Base-by-base conservation (phyloP, 441 rosid species). In the Pelargonium citronellum region DNA sequence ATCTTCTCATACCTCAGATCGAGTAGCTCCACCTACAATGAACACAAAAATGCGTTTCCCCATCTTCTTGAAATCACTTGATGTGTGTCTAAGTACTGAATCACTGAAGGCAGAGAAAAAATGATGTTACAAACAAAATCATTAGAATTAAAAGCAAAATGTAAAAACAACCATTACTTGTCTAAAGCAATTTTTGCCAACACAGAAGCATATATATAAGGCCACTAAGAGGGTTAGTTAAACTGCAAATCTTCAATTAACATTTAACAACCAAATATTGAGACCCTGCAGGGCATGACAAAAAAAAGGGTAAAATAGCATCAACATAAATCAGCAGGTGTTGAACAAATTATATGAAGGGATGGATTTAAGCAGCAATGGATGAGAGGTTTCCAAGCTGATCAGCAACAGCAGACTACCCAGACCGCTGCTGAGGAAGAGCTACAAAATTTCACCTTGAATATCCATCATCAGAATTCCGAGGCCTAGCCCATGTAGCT, bases 401-500 rank as follows among this genome's bases (percentile, higher is more conserved):
- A 22, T 16, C 19, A 22, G 11, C 62, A 57, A 57, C 62, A 7
- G 62, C 62, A 57, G 24, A 60, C 34, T 60, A 9, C 64, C 64
- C 49, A 60, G 64, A 19, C 22, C 64, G 22, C 7, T 60, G 73
- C 67, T 80, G 17, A 10, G 62, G 62, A 17, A 17, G 17, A 55
- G 10, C 62, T 57, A 57, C 9, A 17, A 17, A 60, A 16, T 63
- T 22, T 55, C 74, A 89, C 98, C 99, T 91, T 74, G 99, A 91
- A 81, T 88, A 88, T 7, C 99, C 99, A 79, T 90, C 99, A 70
- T 92, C 98, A 15, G 99, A 91, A 73, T 79, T 75, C 44, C 90
- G 91, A 71, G 95, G 90, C 27, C 84, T 84, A 71, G 98, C 99
- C 99, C 99, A 95, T 5, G 93, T 91, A 7, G 99, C 80, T 22